Conservation (phyloP, 371 early-diverging fungal genomes). For the Mortierella sp. region DNA sequence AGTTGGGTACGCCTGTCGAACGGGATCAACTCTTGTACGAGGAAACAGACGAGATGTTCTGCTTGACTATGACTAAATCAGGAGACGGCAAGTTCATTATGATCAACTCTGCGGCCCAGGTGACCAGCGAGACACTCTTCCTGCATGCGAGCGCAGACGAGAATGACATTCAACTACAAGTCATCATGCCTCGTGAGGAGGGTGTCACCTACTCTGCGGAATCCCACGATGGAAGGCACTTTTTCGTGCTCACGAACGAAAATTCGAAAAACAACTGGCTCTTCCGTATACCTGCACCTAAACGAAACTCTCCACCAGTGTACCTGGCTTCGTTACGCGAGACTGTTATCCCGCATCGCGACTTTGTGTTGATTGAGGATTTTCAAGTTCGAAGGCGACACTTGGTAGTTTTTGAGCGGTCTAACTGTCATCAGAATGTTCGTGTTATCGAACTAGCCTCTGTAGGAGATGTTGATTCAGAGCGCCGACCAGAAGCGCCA, state of each 20-base stretch:
- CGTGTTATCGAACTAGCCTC: constrained; percentile 59
- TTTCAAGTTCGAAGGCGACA: constrained; percentile 64
- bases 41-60: constrained; percentile 74
- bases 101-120: constrained; percentile 64
- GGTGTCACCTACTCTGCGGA: constrained; percentile 65
- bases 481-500: constrained; percentile 28
- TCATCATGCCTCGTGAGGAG: constrained; percentile 63
- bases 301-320: constrained; percentile 28
- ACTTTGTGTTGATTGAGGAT: constrained; percentile 68
- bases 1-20: constrained; percentile 57
- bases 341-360: constrained; percentile 65
- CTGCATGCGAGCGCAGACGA: constrained; percentile 56
- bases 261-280: constrained; percentile 62
- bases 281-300: constrained; percentile 65
- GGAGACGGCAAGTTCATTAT: constrained; percentile 64
- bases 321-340: constrained; percentile 50
- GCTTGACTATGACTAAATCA: constrained; percentile 63
- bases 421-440: constrained; percentile 71
- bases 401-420: constrained; percentile 70
- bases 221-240: constrained; percentile 59
- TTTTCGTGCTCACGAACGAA: constrained; percentile 69
- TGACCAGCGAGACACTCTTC: constrained; percentile 69
- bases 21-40: constrained; percentile 64
- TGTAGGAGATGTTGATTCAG: constrained; percentile 11
- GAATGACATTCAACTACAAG: constrained; percentile 22